A percentile compares a stretch with the other conserved stretches of the same genome.
Conservation (phyloP, 1,284 basidiomycete genomes). For the Coriolopsis trogii region DNA sequence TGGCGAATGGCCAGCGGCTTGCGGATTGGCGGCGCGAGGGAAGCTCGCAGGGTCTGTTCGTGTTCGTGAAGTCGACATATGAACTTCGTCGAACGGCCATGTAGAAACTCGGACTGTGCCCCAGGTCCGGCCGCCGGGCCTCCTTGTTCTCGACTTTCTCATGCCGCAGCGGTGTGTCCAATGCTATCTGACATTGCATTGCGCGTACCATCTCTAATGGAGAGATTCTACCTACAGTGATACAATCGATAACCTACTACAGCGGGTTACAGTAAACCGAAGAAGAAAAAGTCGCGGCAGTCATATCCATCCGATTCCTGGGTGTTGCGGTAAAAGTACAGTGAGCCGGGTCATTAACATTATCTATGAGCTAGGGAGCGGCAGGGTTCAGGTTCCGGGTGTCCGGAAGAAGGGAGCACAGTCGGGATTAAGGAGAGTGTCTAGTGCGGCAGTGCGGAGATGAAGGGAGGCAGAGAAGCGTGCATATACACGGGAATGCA, state of each 20-base stretch:
- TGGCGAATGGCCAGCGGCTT: too few species aligned
- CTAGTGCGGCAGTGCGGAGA: slow-evolving; percentile 9
- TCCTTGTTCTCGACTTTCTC: too few species aligned
- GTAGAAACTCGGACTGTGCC: too few species aligned
- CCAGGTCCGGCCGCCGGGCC: too few species aligned
- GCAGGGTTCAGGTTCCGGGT: slow-evolving; percentile 7
- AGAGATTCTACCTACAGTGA: slow-evolving; percentile 5
- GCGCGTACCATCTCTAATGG: too few species aligned
- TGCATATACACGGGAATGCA: neutral
- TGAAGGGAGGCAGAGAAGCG: slow-evolving; percentile 1
- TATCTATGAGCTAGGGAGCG: slow-evolving; percentile 10
- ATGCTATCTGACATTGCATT: too few species aligned
- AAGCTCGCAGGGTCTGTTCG: too few species aligned
- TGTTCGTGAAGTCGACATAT: too few species aligned
- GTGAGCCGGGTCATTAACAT: slow-evolving; percentile 16
- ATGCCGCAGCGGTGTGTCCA: too few species aligned
- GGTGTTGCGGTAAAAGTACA: slow-evolving; percentile 3
- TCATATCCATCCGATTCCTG: too few species aligned
- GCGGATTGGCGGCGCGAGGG: too few species aligned
- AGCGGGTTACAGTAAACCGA: slow-evolving; percentile 3
- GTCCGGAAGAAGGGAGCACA: slow-evolving; percentile 1
- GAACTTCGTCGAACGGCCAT: too few species aligned
- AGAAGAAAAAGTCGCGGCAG: neutral
- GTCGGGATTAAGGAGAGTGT: slow-evolving; percentile 15
- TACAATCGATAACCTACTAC: slow-evolving; percentile 9